Evolutionary conservation across 305 asterid species (phyloP), one percentile per base, ranked within the genome.

Genomic region (Plantago rigida): DNA sequence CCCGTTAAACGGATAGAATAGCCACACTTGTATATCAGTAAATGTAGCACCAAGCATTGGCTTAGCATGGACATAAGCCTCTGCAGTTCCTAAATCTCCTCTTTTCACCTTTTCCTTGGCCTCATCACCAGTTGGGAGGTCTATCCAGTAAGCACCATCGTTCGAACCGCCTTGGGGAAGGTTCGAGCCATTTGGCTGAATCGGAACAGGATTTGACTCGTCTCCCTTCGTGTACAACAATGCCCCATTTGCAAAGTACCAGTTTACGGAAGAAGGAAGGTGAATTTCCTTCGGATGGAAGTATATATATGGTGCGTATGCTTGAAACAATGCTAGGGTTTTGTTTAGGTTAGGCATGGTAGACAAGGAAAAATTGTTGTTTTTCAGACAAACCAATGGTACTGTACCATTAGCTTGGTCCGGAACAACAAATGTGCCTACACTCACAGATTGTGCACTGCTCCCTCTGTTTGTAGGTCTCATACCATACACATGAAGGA

Each of bases 1-100:
- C 5, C 97, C 97, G 13, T 90, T 90, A 65, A 85, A 90, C 5
- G 95, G 97, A 15, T 79, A 84, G 47, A 90, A 90, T 1, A 87
- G 5, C 97, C 97, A 90, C 39, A 79, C 49, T 7, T 80, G 89
- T 13, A 90, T 77, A 45, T 91, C 97, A 0, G 96, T 87, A 28
- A 75, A 83, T 5, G 89, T 75, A 19, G 72, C 86, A 1, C 97
- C 97, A n/a, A 81, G 59, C 75, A 80, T 71, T 29, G 89, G 87
- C 64, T 91, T 87, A 0, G 78, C 68, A 36, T 84, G 96, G 60
- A 91, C 70, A 64, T 91, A 87, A 29, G 58, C 87, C 75, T 84
- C 88, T 28, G 87, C 73, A 26, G 71, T 73, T 1, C 59, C 62
- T 54, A 82, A 59, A 72, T 90, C 82, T 11, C 97, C 97, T 55